Evolutionary conservation across 169 alveolate species (phyloP).

Genomic region (Besnoitia besnoiti): DNA sequence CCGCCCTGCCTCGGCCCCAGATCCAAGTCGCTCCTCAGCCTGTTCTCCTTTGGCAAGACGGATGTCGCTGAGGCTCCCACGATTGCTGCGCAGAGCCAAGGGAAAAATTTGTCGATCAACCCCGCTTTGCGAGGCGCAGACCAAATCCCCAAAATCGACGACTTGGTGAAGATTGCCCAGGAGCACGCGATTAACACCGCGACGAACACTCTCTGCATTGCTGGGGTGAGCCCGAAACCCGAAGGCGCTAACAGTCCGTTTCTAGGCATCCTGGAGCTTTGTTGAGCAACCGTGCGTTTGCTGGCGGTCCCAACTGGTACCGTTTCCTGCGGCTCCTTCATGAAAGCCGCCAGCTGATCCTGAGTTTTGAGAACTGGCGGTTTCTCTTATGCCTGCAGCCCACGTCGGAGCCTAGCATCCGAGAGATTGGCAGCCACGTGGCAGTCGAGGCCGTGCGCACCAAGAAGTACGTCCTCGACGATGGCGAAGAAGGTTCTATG

Average conservation of each 20-base stretch:
- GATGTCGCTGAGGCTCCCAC: not conserved
- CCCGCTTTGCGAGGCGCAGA: not conserved
- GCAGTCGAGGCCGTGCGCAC: constrained; percentile 10
- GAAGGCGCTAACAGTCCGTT: too few relatives aligned
- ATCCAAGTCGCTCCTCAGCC: not conserved
- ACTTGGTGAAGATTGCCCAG: not conserved
- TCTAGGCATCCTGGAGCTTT: too few relatives aligned
- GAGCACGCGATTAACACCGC: not conserved
- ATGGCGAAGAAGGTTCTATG: not conserved
- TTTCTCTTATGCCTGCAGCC: not conserved
- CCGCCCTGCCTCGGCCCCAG: not conserved
- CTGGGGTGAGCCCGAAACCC: not conserved
- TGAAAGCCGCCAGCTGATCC: too few relatives aligned
- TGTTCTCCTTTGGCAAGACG: not conserved
- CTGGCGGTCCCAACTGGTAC: too few relatives aligned
- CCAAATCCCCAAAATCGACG: not conserved
- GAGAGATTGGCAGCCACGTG: not conserved
- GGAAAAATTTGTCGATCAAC: not conserved
- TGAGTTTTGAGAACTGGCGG: not conserved
- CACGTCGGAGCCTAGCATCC: not conserved
- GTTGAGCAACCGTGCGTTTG: too few relatives aligned
- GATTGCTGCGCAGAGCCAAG: not conserved
- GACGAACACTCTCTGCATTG: not conserved
- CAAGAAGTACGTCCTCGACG: constrained; percentile 22
- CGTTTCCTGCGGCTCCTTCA: too few relatives aligned